Base-by-base conservation (phyloP, 2,329 filamentous ascomycete species). In the Fusarium sororula region DNA sequence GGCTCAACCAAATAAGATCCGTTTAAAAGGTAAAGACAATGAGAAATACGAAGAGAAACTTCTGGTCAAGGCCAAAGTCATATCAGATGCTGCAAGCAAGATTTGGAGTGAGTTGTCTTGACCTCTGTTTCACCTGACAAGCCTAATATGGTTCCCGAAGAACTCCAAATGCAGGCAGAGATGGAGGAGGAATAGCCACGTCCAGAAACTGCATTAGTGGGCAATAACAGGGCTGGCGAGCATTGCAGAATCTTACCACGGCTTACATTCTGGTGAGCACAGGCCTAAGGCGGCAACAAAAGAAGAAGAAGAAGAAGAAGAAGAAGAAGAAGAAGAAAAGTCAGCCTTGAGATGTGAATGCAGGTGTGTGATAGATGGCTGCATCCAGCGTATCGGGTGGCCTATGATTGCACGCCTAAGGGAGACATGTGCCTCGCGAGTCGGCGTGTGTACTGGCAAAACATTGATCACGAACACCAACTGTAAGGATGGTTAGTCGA, bases 1-100 rank as follows among this genome's bases (percentile, higher is more conserved):
- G 89, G 91, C 90, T 9, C 92, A 93, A 82, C 90, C 91, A 24
- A 91, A 88, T 75, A 93, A 92, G 80, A 82, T 87, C 47, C 87
- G 88, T 41, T 80, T 90, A 18, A 87, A 89, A 70, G 85, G 85
- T 0, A 78, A 79, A 35, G 88, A 92, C 37, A 88, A 89, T 57
- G 84, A 88, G 53, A 90, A 89, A 65, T 90, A 91, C 72, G 85
- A 87, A 54, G 88, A 90, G 62, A 94, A 93, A 79, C 80, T 94
- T 37, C 80, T 90, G 22, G 83, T 84, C 24, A 94, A 93, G 79
- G 92, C 92, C 4, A 88, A 90, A 66, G 85, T 91, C 39, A 94
- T 95, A 69, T 87, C 90, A 35, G 86, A 89, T 37, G 91, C 91
- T 51, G 92, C 93, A 24, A 93, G 90, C 81, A 87, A 88, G 69